Evolutionary conservation across 2,329 filamentous ascomycete genomes (phyloP).

Genomic region (Paecilomyces sp.): DNA sequence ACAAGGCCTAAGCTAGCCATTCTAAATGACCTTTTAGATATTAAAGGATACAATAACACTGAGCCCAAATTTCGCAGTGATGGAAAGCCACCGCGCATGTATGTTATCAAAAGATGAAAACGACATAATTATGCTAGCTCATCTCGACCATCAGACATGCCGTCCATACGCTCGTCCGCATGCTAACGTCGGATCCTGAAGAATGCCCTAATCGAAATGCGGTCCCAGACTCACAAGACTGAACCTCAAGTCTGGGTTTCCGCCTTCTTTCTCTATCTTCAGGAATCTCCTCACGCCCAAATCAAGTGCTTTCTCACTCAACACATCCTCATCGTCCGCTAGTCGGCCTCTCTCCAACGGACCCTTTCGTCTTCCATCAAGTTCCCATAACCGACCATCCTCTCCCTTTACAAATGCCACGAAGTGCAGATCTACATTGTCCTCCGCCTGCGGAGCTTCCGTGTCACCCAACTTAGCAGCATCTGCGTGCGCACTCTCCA

Average conservation of each 20-base stretch:
- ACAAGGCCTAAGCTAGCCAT: background rate
- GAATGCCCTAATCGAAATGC: slow-evolving; percentile 40
- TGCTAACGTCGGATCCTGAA: background rate
- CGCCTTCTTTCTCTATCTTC: slow-evolving; percentile 49
- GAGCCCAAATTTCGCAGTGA: background rate
- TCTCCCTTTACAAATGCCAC: slow-evolving; percentile 81
- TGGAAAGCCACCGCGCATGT: background rate
- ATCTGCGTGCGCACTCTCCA: slow-evolving; percentile 71
- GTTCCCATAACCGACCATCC: slow-evolving; percentile 69
- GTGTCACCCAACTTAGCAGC: slow-evolving; percentile 76
- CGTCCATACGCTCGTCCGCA: background rate
- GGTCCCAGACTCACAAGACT: slow-evolving; percentile 56
- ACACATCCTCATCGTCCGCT: slow-evolving; percentile 57
- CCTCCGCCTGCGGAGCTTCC: slow-evolving; percentile 66
- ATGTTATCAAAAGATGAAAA: background rate
- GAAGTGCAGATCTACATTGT: slow-evolving; percentile 87
- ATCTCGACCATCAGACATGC: background rate
- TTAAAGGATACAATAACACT: background rate
- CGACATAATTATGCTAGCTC: background rate
- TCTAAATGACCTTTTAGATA: background rate
- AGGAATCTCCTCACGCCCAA: slow-evolving; percentile 60
- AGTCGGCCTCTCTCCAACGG: slow-evolving; percentile 62
- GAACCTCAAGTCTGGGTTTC: slow-evolving; percentile 53
- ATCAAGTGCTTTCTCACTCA: slow-evolving; percentile 67
- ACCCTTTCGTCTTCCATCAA: slow-evolving; percentile 68